phyloP scores from a whole-genome alignment of 768 basidiomycete genomes.

The Lactifluus hygrophoroides region DNA sequence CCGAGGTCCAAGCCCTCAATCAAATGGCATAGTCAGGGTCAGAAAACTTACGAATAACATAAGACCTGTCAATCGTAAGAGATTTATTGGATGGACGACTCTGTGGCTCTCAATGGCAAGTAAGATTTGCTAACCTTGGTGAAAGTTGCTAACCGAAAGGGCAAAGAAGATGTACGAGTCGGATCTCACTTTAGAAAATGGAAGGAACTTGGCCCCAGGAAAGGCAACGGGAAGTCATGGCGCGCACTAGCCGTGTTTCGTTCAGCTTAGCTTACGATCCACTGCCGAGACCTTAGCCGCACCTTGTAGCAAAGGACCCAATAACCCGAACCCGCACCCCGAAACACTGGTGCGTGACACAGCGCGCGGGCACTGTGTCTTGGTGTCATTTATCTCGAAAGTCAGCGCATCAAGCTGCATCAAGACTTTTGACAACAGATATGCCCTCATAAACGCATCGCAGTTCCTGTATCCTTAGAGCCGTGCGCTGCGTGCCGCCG shows the following conservation, averaged over 20 bases:
- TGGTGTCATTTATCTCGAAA: neutral
- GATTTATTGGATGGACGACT: constrained; percentile 1
- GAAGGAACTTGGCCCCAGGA: neutral
- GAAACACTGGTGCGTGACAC: neutral
- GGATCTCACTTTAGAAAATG: constrained; percentile 8
- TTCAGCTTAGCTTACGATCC: constrained; percentile 16
- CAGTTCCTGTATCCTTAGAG: neutral
- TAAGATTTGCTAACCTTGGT: neutral
- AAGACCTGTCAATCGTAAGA: neutral
- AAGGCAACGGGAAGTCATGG: constrained; percentile 10
- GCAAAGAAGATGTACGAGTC: neutral
- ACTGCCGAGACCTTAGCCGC: neutral
- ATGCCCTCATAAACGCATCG: neutral
- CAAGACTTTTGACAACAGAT: neutral
- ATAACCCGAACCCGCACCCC: neutral
- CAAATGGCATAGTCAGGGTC: constrained; percentile 12
- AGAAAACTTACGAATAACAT: neutral
- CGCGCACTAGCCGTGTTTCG: neutral
- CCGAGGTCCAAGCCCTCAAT: neutral
- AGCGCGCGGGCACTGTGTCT: neutral
- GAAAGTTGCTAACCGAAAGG: constrained; percentile 14
- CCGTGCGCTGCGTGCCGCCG: neutral
- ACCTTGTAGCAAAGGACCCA: neutral
- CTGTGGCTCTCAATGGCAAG: neutral
- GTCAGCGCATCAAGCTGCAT: neutral